Base-by-base conservation (phyloP, 2,329 filamentous ascomycete species). In the Microcyclosporella mali region DNA sequence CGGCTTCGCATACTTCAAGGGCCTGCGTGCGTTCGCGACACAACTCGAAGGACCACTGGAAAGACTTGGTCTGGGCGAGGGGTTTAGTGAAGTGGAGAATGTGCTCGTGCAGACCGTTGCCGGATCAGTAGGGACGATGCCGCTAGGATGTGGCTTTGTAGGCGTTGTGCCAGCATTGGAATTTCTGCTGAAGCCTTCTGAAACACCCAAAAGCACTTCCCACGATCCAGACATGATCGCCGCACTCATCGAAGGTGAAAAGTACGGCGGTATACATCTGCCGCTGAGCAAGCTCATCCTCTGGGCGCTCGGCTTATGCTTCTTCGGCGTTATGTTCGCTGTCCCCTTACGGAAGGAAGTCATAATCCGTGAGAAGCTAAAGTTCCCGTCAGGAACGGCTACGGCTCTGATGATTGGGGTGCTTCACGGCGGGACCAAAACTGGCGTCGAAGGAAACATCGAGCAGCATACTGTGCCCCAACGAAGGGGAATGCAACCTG, bases 291-390 rank as follows among this genome's bases (percentile, higher is more conserved):
- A 88, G 63, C 69, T 95, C 51, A 81, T 95, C 6, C 64, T 95
- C 6, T 98, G 92, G 92, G 85, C 88, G 18, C 65, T 98, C 41
- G 92, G 92, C 0, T 78, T 98, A 12, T 95, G 89, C 62, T 90
- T 97, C 59, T 98, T 98, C 61, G 92, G 92, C 0, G 92, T 97
- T 1, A 83, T 97, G 1, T 97, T 98, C 69, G 92, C 89, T 0
- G 90, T 98, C 11, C 92, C 92, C 1, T 62, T 97, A 41, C 77
- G 92, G 35, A 84, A 81, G 43, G 88, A 98, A 67, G 89, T 97
- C 41, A 94, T 98, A 47, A 87, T 98, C 42, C 72, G 85, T 44
- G 92, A 98, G 68, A 85, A 89, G 61, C 68, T 98, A 45, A 92
- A 86, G 60, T 98, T 98, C 56, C 92, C 92, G 0, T 94, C 87